Evolutionary conservation across 1,284 basidiomycete genomes (phyloP).

Genomic region (Trichosporon faecale): DNA sequence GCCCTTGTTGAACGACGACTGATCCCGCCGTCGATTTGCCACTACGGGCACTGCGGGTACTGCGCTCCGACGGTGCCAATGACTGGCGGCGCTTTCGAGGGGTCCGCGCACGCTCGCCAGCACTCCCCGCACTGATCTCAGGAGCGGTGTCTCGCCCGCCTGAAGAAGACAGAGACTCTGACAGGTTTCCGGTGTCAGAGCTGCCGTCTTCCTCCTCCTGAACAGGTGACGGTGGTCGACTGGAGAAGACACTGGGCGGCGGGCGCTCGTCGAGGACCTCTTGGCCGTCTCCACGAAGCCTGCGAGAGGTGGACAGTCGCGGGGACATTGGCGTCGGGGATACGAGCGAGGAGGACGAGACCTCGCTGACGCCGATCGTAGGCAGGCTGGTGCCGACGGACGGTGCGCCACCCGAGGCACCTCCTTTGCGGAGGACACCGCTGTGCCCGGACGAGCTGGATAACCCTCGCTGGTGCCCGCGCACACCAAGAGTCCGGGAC

Average conservation of each 20-base stretch:
- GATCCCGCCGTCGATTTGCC: conserved; percentile 25
- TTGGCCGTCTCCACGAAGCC: conserved; percentile 14
- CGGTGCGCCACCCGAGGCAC: neutral
- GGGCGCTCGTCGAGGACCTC: conserved; percentile 22
- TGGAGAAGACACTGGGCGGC: neutral
- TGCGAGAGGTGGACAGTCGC: neutral
- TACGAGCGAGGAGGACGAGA: neutral
- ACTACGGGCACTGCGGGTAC: conserved; percentile 32
- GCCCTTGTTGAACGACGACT: conserved; percentile 50
- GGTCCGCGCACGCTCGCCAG: conserved; percentile 14
- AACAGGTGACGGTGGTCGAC: conserved; percentile 40
- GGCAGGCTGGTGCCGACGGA: neutral
- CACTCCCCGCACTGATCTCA: neutral
- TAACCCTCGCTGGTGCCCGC: conserved; percentile 35
- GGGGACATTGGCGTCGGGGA: conserved; percentile 18
- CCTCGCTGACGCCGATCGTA: neutral
- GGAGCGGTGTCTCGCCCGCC: conserved; percentile 1
- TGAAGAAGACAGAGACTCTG: conserved; percentile 10
- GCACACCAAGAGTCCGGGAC: conserved; percentile 22
- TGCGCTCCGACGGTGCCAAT: conserved; percentile 39
- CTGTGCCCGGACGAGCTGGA: conserved; percentile 34
- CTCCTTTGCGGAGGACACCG: conserved; percentile 5
- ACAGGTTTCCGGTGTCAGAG: conserved; percentile 4
- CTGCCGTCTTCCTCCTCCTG: conserved; percentile 31
- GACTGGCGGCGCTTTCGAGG: conserved; percentile 37